phyloP scores from a whole-genome alignment of 495 filamentous ascomycete genomes.

The Bryoglossum gracile region DNA sequence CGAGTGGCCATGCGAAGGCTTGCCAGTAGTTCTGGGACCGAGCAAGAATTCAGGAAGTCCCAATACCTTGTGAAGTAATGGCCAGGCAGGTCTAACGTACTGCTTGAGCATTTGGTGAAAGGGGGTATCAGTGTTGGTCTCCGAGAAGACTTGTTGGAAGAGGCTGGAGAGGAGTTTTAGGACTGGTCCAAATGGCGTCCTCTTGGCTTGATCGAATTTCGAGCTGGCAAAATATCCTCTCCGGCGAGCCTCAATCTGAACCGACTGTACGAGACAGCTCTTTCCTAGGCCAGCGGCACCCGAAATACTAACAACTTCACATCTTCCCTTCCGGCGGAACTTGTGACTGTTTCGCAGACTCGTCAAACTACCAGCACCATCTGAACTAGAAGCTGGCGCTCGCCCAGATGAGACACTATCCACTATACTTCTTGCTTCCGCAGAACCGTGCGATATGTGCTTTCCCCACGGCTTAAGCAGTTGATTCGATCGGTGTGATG shows the following conservation, averaged over 20 bases:
- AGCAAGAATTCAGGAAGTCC: conserved; percentile 73
- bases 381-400: conserved; percentile 9
- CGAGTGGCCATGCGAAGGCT: conserved; percentile 7
- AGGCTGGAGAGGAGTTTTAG: conserved; percentile 72
- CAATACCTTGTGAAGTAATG: conserved; percentile 65
- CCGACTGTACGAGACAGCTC: conserved; percentile 70
- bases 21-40: conserved; percentile 12
- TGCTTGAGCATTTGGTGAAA: conserved; percentile 71
- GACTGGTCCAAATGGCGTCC: conserved; percentile 76
- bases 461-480: conserved; percentile 23
- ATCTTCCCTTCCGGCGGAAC: conserved; percentile 57
- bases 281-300: conserved; percentile 78
- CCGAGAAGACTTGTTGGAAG: conserved; percentile 86
- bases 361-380: conserved; percentile 20
- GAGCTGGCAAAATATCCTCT: conserved; percentile 69
- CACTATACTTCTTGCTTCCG: conserved; percentile 16
- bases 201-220: conserved; percentile 76
- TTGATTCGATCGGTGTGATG: conserved; percentile 2
- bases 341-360: conserved; percentile 37
- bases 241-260: conserved; percentile 64
- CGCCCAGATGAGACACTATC: conserved; percentile 21
- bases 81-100: conserved; percentile 71
- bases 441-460: conserved; percentile 8
- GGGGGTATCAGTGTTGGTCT: conserved; percentile 73
- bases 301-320: conserved; percentile 71